Evolutionary conservation across 805 yeast species (phyloP), one percentile per base, ranked within the genome.

Genomic region (Teunomyces aglyptinius): DNA sequence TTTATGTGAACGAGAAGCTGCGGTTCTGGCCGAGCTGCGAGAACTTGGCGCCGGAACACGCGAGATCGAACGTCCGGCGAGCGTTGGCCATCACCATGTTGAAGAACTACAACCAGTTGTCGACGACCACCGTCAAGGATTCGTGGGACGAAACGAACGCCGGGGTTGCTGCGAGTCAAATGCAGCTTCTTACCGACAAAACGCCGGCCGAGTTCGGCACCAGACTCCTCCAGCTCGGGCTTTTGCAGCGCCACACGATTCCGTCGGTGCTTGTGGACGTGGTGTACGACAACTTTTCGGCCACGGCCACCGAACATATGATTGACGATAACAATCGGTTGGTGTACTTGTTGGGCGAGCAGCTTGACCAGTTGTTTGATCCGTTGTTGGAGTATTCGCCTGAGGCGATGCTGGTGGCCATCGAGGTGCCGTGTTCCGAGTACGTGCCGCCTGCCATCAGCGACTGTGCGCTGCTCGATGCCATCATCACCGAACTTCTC

Each of bases 371-470:
- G 55, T 66, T 92, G 32, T 92, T 92, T 64, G 95, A 92, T 58
- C 96, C 97, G 0, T 67, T 90, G 45, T 76, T 88, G 4, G 97
- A 91, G 64, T 92, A 92, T 61, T 87, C 95, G 0, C 98, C 97
- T 0, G 97, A 92, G 63, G 81, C 84, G 26, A 81, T 96, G 32
- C 92, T 86, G 50, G 73, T 77, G 48, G 73, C 78, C 2, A 91
- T 92, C 60, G 72, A 64, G 42, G 81, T 89, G 0, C 96, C 95
- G 1, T 41, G 52, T 0, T 52, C 58, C 44, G 47, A 49, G 38
- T 6, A 36, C 2, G 32, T 15, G 16, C 46, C 32, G 16, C 51
- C 45, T 5, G 35, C 34, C 3, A 52, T 61, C 4, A 16, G 20
- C 4, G 22, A 44, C 13, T 16, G 34, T 29, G 44, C 38, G 13